Evolutionary conservation across 305 asterid genomes (phyloP), one percentile per base, ranked within the genome.

Genomic region (Fraxinus xanthoxyloides): DNA sequence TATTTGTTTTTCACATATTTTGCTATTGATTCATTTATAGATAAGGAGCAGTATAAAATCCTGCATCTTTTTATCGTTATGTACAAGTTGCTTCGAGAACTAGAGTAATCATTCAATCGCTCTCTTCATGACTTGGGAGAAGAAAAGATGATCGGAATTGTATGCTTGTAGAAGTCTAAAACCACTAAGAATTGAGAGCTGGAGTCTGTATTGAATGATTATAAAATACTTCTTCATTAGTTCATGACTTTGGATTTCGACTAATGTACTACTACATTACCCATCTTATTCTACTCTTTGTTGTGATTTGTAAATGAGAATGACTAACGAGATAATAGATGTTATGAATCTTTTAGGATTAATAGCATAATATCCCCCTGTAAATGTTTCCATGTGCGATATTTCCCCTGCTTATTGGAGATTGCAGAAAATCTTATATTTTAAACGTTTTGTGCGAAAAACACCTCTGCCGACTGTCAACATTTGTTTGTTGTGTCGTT

Each of bases 51-150:
- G 36, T 78, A 80, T 32, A 63, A 24, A 72, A 61, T 51, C 74
- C 73, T n/a, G 38, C 36, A 63, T 12, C 73, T 38, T 84, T 40
- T 67, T 77, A 77, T 75, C n/a, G n/a, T n/a, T n/a, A 77, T 82
- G 75, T n/a, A 79, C 24, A 69, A 82, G 84, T 73, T 81, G 73
- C 77, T 23, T 63, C 6, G 8, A 65, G 56, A 46, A 19, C 56
- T 46, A 46, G 19, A 46, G 19, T 46, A 46, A 13, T 46, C 0
- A 8, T 51, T 17, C 61, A 17, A 51, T 51, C 23, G 4, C 23
- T 51, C 54, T 43, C 23, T 51, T 17, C 61, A 51, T 51, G 61
- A 51, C 17, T 51, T 5, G 23, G 61, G 61, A 51, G 8, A 51
- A 4, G 59, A 0, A 7, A 51, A 51, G 61, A 67, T 24, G 72